These are phyloP conservation scores for Phlebopus sp. DNA, from an alignment of 1,284 basidiomycete species.

Conservation along the genomic window DNA sequence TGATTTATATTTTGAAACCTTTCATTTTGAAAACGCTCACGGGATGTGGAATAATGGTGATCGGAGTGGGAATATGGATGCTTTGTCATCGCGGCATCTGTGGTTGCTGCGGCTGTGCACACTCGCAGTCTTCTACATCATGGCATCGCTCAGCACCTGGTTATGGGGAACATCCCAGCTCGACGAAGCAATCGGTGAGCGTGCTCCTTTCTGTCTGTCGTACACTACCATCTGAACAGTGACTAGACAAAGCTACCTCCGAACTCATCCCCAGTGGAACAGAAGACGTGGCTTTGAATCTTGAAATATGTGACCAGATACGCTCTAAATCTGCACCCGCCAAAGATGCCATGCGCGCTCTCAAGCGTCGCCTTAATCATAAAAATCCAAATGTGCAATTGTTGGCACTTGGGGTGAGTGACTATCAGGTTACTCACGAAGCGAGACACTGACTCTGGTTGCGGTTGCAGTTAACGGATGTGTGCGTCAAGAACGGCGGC, in stretches of 20 bases:
- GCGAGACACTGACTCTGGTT: neutral
- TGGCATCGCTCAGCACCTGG: conserved; percentile 55
- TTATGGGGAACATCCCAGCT: conserved; percentile 77
- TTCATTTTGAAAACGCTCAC: too few species aligned
- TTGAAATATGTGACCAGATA: conserved; percentile 97
- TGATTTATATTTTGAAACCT: too few species aligned
- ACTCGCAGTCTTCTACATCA: conserved; percentile 17
- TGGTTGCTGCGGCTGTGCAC: conserved; percentile 16
- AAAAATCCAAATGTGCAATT: conserved; percentile 97
- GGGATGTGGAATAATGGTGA: neutral
- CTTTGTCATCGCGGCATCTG: conserved; percentile 16
- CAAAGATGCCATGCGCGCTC: conserved; percentile 84
- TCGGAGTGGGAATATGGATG: conserved; percentile 24
- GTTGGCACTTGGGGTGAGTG: conserved; percentile 76
- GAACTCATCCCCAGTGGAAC: conserved; percentile 78
- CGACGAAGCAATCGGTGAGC: conserved; percentile 72
- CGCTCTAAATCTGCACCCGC: conserved; percentile 86
- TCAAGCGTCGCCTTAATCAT: conserved; percentile 87
- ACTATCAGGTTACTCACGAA: neutral
- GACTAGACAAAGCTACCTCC: conserved; percentile 84
- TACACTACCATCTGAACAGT: neutral
- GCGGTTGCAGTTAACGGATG: conserved; percentile 73
- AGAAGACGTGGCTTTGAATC: conserved; percentile 91
- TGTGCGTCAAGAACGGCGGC: conserved; percentile 97
- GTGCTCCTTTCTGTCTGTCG: neutral